Base-by-base conservation (phyloP, 164 flowering plant species). In the Magnolia changhungtana region DNA sequence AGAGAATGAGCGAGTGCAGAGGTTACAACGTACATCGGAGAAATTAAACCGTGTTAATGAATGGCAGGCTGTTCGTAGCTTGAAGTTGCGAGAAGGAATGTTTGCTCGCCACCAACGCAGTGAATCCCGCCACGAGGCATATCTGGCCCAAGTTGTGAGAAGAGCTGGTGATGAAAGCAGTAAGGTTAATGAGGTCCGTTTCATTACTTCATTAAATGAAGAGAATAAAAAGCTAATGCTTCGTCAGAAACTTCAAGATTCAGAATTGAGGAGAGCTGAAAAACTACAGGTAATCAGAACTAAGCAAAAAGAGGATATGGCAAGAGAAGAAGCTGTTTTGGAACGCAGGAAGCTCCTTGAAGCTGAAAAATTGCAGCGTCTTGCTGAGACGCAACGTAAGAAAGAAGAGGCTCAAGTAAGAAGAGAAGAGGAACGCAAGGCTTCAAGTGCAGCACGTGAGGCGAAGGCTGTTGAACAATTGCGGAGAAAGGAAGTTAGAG, bases 121-220 rank as follows among this genome's bases (percentile, higher is more conserved):
- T 84, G 95, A 93, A 82, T 89, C 94, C 23, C 91, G 97, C 21
- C 95, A 93, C 83, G 98, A 95, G 83, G 98, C 98, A 80, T 81
- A 81, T 86, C 82, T 95, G 72, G 98, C 98, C 75, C 89, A 93
- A 84, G 98, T 95, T 83, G 97, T 85, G 67, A 90, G 91, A 82
- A 89, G 95, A 79, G 98, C 98, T 82, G 95, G 95, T 79, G 98
- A 95, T 83, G 98, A 95, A 83, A 95, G 95, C 84, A 93, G 91
- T 79, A 95, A 95, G 81, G 98, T 95, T 67, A 95, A 93, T 78
- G 98, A 95, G 85, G 98, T 95, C 50, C 95, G 98, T 52, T 95
- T 95, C 84, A 95, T 95, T 80, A 95, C 98, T 79, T 95, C 98
- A 70, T 79, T 95, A 80, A 95, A 93, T 84, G 98, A 95, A 81